Conservation (phyloP, 1,284 basidiomycete species). For the Fomitopsis schrenkii region DNA sequence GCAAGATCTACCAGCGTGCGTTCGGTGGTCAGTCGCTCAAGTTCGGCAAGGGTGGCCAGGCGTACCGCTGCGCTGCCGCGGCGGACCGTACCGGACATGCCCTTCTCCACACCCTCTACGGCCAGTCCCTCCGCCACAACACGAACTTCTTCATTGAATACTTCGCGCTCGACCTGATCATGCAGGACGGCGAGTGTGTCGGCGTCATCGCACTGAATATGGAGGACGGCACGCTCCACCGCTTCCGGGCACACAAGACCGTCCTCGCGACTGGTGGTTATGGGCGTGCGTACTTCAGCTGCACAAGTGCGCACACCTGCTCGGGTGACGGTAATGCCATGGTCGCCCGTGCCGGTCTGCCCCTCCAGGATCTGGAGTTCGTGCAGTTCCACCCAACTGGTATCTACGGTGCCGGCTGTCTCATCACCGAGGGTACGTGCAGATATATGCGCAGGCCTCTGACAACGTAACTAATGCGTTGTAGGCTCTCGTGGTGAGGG, state of each 20-base stretch:
- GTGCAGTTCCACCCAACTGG: slow-evolving; percentile 99
- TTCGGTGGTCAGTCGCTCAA: slow-evolving; percentile 99
- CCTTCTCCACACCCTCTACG: slow-evolving; percentile 97
- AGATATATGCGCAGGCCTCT: neutral
- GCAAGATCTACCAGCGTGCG: slow-evolving; percentile 99
- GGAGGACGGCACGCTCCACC: slow-evolving; percentile 99
- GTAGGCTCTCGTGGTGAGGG: slow-evolving; percentile 97
- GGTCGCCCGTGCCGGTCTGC: slow-evolving; percentile 95
- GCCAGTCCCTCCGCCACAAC: slow-evolving; percentile 98
- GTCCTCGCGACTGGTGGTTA: slow-evolving; percentile 99
- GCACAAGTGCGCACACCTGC: slow-evolving; percentile 98
- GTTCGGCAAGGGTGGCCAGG: slow-evolving; percentile 98
- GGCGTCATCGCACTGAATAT: slow-evolving; percentile 99
- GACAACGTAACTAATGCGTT: neutral
- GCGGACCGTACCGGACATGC: slow-evolving; percentile 99
- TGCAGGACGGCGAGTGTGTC: slow-evolving; percentile 99
- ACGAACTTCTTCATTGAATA: slow-evolving; percentile 99
- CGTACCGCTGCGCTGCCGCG: slow-evolving; percentile 98
- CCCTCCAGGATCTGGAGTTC: slow-evolving; percentile 97
- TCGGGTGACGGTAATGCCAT: slow-evolving; percentile 99
- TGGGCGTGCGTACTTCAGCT: slow-evolving; percentile 98
- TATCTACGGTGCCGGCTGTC: slow-evolving; percentile 98
- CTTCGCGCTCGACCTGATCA: slow-evolving; percentile 97
- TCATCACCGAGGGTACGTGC: slow-evolving; percentile 90
- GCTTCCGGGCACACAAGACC: slow-evolving; percentile 98